These are phyloP conservation scores for Tolypocladium guangdongense DNA, from an alignment of 2,329 filamentous ascomycete species.

Conservation along the genomic window DNA sequence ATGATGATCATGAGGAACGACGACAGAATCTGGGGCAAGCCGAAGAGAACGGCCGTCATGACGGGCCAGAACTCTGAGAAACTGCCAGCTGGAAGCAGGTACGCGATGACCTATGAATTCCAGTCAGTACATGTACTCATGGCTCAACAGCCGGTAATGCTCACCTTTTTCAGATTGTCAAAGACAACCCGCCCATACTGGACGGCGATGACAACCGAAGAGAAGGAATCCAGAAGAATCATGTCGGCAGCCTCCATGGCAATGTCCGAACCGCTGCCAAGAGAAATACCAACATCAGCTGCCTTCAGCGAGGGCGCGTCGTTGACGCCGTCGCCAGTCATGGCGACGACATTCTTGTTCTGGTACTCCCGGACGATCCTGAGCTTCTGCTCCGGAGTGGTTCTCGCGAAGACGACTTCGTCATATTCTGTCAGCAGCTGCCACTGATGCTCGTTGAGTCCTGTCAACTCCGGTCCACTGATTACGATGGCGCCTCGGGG, in stretches of 20 bases:
- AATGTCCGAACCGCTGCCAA: conserved; percentile 72
- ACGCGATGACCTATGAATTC: conserved; percentile 37
- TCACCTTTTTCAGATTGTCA: conserved; percentile 62
- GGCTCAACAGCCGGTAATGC: conserved; percentile 24
- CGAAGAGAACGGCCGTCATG: conserved; percentile 61
- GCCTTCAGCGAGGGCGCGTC: conserved; percentile 71
- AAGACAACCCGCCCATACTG: conserved; percentile 66
- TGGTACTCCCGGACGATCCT: conserved; percentile 71
- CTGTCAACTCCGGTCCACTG: conserved; percentile 53
- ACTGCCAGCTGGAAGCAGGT: conserved; percentile 61
- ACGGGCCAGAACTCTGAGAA: conserved; percentile 71
- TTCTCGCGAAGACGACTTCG: conserved; percentile 65
- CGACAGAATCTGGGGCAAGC: conserved; percentile 61
- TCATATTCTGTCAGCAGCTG: conserved; percentile 50
- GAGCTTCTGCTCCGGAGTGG: conserved; percentile 69
- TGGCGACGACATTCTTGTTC: conserved; percentile 57
- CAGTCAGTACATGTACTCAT: background rate
- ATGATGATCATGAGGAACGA: conserved; percentile 64
- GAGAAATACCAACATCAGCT: conserved; percentile 74
- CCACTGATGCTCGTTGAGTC: conserved; percentile 60
- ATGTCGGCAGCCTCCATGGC: conserved; percentile 75
- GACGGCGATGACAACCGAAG: conserved; percentile 61
- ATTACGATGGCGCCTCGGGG: conserved; percentile 44
- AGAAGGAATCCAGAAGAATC: conserved; percentile 67
- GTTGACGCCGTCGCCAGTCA: conserved; percentile 83